Evolutionary conservation across 2,329 filamentous ascomycete species (phyloP).

Genomic region (Colletotrichum sp.): DNA sequence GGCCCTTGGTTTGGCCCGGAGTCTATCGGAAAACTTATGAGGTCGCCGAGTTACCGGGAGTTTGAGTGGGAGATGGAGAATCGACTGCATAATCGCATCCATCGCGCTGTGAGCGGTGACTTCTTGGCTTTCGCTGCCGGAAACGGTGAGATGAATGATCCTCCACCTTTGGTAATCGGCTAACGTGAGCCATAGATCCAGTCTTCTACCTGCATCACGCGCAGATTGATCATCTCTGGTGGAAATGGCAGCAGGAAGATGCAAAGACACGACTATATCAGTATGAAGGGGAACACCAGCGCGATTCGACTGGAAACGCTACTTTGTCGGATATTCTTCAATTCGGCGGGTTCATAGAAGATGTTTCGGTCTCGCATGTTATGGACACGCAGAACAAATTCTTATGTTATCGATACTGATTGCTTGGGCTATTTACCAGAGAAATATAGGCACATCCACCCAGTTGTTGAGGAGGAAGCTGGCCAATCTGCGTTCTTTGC

Average conservation of each 20-base stretch:
- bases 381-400: neutral
- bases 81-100: conserved; percentile 6
- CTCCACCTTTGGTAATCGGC: neutral
- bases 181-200: neutral
- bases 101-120: conserved; percentile 14
- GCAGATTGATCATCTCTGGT: neutral
- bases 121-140: conserved; percentile 16
- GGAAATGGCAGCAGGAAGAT: neutral
- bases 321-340: neutral
- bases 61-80: neutral
- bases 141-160: conserved; percentile 6
- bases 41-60: neutral
- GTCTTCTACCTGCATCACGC: neutral
- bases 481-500: neutral
- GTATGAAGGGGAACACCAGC: neutral
- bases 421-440: neutral
- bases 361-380: neutral
- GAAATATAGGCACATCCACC: neutral
- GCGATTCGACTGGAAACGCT: neutral
- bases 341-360: neutral
- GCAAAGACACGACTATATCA: neutral
- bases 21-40: neutral
- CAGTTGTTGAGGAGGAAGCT: neutral
- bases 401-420: neutral
- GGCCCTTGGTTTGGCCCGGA: neutral